These are phyloP conservation scores for Phaeodactylum tricornutum DNA, from an alignment of 108 stramenopile species.

Conservation along the genomic window DNA sequence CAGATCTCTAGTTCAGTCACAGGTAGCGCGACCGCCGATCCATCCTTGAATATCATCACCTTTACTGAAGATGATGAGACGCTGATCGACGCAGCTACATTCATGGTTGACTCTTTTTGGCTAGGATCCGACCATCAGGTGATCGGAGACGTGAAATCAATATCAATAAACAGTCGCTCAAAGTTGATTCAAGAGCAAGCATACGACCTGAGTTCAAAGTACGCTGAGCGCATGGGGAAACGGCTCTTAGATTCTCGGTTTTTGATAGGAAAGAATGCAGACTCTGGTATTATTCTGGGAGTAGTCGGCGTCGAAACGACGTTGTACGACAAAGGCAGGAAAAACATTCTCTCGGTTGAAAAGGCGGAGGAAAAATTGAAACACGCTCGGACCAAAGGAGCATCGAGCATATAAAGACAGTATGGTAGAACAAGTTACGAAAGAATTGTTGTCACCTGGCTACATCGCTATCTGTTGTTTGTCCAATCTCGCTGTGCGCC, in stretches of 20 bases:
- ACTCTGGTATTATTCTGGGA: constrained; percentile 30
- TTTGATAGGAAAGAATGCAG: constrained; percentile 20
- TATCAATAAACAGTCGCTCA: too few relatives aligned
- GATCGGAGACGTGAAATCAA: too few relatives aligned
- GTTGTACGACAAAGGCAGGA: constrained; percentile 19
- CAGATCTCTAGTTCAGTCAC: too few relatives aligned
- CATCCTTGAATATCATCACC: too few relatives aligned
- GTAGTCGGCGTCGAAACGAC: constrained; percentile 41
- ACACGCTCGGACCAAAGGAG: constrained; percentile 48
- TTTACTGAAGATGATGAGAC: too few relatives aligned
- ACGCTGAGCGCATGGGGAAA: constrained; percentile 52
- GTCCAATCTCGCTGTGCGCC: constrained; percentile 52
- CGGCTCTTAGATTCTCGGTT: constrained; percentile 31
- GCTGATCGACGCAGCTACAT: too few relatives aligned
- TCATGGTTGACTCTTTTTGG: too few relatives aligned
- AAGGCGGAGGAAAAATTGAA: constrained; percentile 36
- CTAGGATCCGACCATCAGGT: too few relatives aligned
- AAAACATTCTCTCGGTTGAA: constrained; percentile 23
- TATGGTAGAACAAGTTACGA: constrained; percentile 28
- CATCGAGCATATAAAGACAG: constrained; percentile 52
- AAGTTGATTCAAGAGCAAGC: too few relatives aligned
- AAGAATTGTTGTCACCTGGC: constrained; percentile 32
- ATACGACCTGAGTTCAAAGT: constrained; percentile 44
- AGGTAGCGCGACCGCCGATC: too few relatives aligned
- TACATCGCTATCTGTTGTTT: constrained; percentile 35